Evolutionary conservation across 768 basidiomycete species (phyloP).

Genomic region (Hebeloma cylindrosporum): DNA sequence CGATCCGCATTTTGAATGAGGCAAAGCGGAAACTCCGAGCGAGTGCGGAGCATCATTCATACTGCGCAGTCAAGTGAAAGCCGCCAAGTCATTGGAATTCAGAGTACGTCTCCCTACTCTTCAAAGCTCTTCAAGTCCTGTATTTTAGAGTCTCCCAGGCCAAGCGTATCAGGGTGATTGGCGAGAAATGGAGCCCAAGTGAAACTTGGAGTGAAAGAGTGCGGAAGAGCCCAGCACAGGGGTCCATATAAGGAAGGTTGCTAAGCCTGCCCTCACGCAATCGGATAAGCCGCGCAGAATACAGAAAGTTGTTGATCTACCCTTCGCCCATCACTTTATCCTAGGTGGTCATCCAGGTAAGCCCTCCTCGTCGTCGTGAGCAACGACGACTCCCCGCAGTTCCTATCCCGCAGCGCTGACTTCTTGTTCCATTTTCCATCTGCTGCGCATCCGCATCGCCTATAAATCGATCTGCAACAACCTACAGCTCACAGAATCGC

Average conservation of each 20-base stretch:
- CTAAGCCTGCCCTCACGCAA: slow-evolving; percentile 34
- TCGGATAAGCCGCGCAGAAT: slow-evolving; percentile 32
- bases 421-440: slow-evolving; percentile 8
- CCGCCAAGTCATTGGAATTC: no score
- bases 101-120: no score
- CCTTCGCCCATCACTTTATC: slow-evolving; percentile 28
- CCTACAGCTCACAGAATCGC: slow-evolving; percentile 14
- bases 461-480: slow-evolving; percentile 21
- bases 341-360: slow-evolving; percentile 19
- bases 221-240: slow-evolving; percentile 3
- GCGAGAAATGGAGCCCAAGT: background rate
- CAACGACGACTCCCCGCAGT: slow-evolving; percentile 7
- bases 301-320: slow-evolving; percentile 21
- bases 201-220: slow-evolving; percentile 9
- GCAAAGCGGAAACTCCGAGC: no score
- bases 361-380: slow-evolving; percentile 16
- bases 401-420: slow-evolving; percentile 4
- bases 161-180: no score
- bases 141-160: no score
- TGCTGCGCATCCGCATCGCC: slow-evolving; percentile 21
- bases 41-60: no score
- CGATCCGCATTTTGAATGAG: no score
- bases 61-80: no score
- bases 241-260: slow-evolving; percentile 21
- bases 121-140: no score